phyloP scores from a whole-genome alignment of 73 alveolate species.

The Paramecium biaurelia region DNA sequence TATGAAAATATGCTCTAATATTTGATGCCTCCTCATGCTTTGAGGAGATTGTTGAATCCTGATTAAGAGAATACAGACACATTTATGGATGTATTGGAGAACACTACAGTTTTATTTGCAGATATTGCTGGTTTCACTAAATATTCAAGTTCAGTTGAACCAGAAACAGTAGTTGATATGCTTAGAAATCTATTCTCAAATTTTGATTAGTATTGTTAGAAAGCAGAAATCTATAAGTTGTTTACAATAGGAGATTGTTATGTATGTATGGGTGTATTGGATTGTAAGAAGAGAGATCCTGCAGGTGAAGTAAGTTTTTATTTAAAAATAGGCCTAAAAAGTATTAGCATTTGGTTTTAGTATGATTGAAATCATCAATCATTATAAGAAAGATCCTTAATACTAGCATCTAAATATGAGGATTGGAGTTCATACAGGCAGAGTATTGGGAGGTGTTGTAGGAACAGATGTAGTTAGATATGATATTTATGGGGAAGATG shows the following conservation, averaged over 20 bases:
- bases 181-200: slow-evolving; percentile 87
- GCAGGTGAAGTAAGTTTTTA: slow-evolving; percentile 82
- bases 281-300: slow-evolving; percentile 88
- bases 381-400: slow-evolving; percentile 77
- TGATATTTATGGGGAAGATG: slow-evolving; percentile 98
- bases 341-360: slow-evolving; percentile 73
- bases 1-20: neutral
- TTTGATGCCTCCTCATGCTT: slow-evolving; percentile 37
- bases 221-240: slow-evolving; percentile 90
- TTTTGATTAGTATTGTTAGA: slow-evolving; percentile 92
- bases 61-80: slow-evolving; percentile 36
- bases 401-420: slow-evolving; percentile 78
- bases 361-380: slow-evolving; percentile 89
- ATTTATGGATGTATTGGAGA: slow-evolving; percentile 82
- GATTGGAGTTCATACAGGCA: slow-evolving; percentile 89
- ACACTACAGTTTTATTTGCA: slow-evolving; percentile 91
- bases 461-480: slow-evolving; percentile 94
- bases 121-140: slow-evolving; percentile 90
- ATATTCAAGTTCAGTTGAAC: slow-evolving; percentile 74
- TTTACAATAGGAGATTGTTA: slow-evolving; percentile 98
- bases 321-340: neutral
- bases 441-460: slow-evolving; percentile 81
- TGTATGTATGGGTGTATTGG: slow-evolving; percentile 94
- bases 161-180: slow-evolving; percentile 89
- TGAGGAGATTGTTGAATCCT: neutral